Evolutionary conservation across 2,329 filamentous ascomycete species (phyloP), one percentile per base, ranked within the genome.

Genomic region (Akanthomyces dipterigenus): DNA sequence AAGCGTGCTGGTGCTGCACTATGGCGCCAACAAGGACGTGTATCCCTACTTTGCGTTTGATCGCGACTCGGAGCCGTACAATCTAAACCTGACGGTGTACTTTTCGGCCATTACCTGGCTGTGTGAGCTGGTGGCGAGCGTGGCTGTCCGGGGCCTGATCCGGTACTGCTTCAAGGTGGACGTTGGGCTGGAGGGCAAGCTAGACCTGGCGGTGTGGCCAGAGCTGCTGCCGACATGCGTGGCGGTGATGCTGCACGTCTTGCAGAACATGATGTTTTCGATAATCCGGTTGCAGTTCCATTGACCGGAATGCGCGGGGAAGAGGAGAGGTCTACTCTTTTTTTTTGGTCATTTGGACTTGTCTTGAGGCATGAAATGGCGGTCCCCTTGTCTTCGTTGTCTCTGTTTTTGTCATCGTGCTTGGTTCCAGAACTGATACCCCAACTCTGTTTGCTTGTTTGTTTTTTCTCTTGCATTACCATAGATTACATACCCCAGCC

Each of bases 201-300:
- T 83, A 63, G 86, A 89, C 71, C 75, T 89, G 65, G 81, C 80
- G 7, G 82, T 84, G 60, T 88, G 86, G 83, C 86, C 86, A 2
- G 86, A 88, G 75, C 72, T 89, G 67, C 72, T 89, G 67, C 86
- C 86, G 20, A 87, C 86, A 3, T 83, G 83, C 60, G 82, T 87
- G 22, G 84, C 83, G 24, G 86, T 88, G 24, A 85, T 84, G 76
- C 75, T 88, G 70, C 86, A 89, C 67, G 86, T 88, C 55, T 69
- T 88, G 72, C 86, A 89, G 74, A 89, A 88, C 70, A 89, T 89
- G 86, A 72, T 89, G 61, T 88, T 89, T 73, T 86, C 84, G 50
- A 88, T 89, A 67, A 82, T 88, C 40, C 80, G 86, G 64, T 73
- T 89, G 68, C 80, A 83, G 65, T 88, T 89, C 66, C 77, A 72